Percentiles rank a stretch among this genome's conserved stretches.
Evolutionary conservation across 495 filamentous ascomycete species (phyloP).

Genomic region (Penicillium cinerascens): DNA sequence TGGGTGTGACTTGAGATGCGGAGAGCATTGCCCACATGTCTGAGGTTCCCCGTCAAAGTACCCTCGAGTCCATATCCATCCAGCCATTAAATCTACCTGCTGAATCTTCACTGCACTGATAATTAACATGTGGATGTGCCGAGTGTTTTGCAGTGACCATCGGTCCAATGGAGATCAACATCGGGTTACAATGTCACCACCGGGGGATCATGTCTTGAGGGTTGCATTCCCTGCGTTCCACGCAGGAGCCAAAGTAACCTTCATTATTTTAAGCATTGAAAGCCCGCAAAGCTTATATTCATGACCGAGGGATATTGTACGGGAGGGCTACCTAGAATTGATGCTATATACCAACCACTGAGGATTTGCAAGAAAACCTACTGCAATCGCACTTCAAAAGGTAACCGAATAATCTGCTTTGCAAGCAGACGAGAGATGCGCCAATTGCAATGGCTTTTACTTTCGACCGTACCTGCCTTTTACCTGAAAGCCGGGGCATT

Average conservation of each 20-base stretch:
- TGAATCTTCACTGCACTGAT: no score
- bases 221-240: slow-evolving; percentile 15
- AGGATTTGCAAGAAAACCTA: background rate
- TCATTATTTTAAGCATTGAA: background rate
- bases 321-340: background rate
- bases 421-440: background rate
- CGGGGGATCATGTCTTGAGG: slow-evolving; percentile 6
- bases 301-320: no score
- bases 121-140: background rate
- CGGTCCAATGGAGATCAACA: background rate
- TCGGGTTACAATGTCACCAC: slow-evolving; percentile 15
- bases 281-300: background rate
- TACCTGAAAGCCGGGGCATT: slow-evolving; percentile 5
- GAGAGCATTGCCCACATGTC: no score
- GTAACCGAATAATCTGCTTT: no score
- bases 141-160: background rate
- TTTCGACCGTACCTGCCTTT: background rate
- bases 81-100: no score
- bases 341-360: background rate
- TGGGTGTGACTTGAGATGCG: no score
- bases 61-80: no score
- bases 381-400: no score
- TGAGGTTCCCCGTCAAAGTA: no score
- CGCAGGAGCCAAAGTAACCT: background rate
- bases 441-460: background rate